A percentile compares a stretch with the other conserved stretches of the same genome.
These are phyloP conservation scores for Hypsizygus marmoreus DNA, from an alignment of 768 basidiomycete species.

Conservation along the genomic window DNA sequence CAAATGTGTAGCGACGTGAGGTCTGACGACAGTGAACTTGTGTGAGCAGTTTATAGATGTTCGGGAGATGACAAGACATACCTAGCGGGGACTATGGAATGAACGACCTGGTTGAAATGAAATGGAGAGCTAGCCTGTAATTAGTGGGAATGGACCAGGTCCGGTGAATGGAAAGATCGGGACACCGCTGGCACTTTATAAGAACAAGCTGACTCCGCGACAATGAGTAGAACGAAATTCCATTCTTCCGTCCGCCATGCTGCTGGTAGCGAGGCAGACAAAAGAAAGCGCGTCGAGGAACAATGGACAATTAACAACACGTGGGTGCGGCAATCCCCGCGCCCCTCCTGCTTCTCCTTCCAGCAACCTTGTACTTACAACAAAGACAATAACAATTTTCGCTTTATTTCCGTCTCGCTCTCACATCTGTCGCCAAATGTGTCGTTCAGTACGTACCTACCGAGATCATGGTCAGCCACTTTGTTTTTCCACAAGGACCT, in stretches of 20 bases:
- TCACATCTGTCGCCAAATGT: conserved; percentile 17
- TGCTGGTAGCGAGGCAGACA: conserved; percentile 15
- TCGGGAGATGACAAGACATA: too few species aligned
- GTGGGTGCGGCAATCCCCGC: conserved; percentile 9
- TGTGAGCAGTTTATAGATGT: too few species aligned
- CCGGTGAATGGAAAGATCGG: conserved; percentile 15
- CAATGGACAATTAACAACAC: conserved; percentile 20
- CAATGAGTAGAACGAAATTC: conserved; percentile 7
- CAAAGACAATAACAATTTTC: conserved; percentile 7
- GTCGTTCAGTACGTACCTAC: too few species aligned
- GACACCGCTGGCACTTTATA: conserved; percentile 12
- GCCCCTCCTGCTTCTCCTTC: conserved; percentile 4
- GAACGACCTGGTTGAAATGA: conserved; percentile 2
- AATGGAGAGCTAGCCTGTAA: conserved; percentile 11
- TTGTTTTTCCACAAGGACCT: conserved; percentile 9
- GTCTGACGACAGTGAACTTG: conserved; percentile 3
- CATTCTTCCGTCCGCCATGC: conserved; percentile 11
- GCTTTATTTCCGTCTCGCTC: conserved; percentile 2
- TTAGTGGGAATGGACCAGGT: conserved; percentile 28
- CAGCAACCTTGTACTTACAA: conserved; percentile 6
- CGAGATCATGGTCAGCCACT: conserved; percentile 4
- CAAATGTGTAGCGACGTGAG: conserved; percentile 5
- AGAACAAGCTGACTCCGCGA: conserved; percentile 3
- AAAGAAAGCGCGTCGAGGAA: conserved; percentile 16
- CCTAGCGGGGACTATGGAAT: conserved; percentile 7